Evolutionary conservation across 2,329 filamentous ascomycete genomes (phyloP).

Genomic region (Trichoderma koningii): DNA sequence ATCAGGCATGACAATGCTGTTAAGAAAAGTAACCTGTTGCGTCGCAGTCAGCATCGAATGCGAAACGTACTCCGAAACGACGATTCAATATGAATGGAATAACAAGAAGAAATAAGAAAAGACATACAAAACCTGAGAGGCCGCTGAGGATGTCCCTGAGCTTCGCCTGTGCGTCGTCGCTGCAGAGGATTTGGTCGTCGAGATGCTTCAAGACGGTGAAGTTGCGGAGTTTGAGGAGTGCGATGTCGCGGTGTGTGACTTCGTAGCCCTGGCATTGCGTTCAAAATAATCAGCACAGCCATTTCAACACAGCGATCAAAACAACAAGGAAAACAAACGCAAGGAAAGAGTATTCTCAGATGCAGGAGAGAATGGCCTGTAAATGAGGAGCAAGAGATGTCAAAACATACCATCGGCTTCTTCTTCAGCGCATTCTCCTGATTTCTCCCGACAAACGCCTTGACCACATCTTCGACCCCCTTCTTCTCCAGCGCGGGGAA

Average conservation of each 20-base stretch:
- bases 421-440: conserved; percentile 77
- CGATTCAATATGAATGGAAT: no score
- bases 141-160: conserved; percentile 65
- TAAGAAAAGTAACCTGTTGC: conserved; percentile 68
- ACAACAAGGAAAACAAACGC: not conserved
- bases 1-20: conserved; percentile 74
- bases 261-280: conserved; percentile 64
- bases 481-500: conserved; percentile 51
- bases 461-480: conserved; percentile 56
- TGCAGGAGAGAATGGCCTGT: not conserved
- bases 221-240: conserved; percentile 76
- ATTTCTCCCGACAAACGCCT: conserved; percentile 72
- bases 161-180: conserved; percentile 62
- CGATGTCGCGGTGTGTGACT: conserved; percentile 74
- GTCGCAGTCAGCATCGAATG: not conserved
- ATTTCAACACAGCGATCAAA: not conserved
- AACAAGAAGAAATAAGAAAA: conserved; percentile 31
- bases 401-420: conserved; percentile 71
- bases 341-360: not conserved
- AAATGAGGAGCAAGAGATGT: no score
- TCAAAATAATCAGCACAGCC: not conserved
- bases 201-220: conserved; percentile 73
- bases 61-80: not conserved
- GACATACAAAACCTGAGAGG: conserved; percentile 74
- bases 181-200: conserved; percentile 64